These are phyloP conservation scores for Acrocalymma vagum DNA, from an alignment of 2,329 filamentous ascomycete species.

Conservation along the genomic window DNA sequence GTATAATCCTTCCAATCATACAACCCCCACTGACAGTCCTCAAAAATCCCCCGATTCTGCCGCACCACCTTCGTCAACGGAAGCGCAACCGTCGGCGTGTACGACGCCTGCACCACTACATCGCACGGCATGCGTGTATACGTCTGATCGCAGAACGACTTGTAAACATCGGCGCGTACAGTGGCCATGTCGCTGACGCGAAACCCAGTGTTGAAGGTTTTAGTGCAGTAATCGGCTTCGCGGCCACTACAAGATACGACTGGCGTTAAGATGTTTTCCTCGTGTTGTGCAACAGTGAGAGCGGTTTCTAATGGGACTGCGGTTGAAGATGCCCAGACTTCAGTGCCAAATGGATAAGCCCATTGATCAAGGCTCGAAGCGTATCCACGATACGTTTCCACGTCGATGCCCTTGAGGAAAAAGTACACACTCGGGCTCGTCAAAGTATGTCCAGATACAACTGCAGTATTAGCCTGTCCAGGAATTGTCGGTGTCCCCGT, in stretches of 20 bases:
- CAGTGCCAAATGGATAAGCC: too few species aligned
- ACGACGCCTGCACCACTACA: conserved; percentile 4
- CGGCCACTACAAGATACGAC: too few species aligned
- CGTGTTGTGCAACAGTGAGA: conserved; percentile 4
- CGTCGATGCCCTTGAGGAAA: conserved; percentile 1
- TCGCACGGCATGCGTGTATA: too few species aligned
- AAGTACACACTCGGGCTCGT: conserved; percentile 6
- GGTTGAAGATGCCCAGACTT: not conserved
- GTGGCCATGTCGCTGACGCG: conserved; percentile 4
- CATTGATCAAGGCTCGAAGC: not conserved
- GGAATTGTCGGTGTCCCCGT: conserved; percentile 2
- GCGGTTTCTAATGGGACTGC: not conserved
- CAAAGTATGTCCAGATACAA: conserved; percentile 4
- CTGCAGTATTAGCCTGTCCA: not conserved
- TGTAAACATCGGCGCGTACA: conserved; percentile 3
- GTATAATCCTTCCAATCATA: too few species aligned
- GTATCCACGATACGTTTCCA: not conserved
- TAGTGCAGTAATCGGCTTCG: too few species aligned
- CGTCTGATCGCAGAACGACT: too few species aligned
- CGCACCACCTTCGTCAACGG: conserved; percentile 2
- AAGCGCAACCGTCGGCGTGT: conserved; percentile 4
- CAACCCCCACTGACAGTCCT: conserved; percentile 8
- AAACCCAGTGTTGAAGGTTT: not conserved
- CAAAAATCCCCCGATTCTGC: conserved; percentile 5
- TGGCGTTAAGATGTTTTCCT: conserved; percentile 1